Conservation (phyloP, 1,284 basidiomycete species). For the Fomitopsis betulina region DNA sequence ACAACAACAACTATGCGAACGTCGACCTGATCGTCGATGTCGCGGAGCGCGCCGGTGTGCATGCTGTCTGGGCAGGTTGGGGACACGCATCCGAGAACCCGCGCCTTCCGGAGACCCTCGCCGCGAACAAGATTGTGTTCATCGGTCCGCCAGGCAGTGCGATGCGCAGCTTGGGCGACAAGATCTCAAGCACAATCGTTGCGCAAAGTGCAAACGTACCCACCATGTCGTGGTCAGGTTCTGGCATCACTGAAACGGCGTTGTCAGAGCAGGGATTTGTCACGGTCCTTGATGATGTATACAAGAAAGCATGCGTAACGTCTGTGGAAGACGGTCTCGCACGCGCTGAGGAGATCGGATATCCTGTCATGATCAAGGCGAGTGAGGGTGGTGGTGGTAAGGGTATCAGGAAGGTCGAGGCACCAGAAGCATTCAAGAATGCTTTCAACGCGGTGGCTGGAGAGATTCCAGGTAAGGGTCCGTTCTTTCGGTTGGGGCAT, state of each 20-base stretch:
- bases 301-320: slow-evolving; percentile 87
- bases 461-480: slow-evolving; percentile 84
- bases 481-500: slow-evolving; percentile 2
- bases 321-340: slow-evolving; percentile 86
- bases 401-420: slow-evolving; percentile 93
- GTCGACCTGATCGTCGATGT: slow-evolving; percentile 99
- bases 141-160: slow-evolving; percentile 98
- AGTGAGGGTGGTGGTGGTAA: slow-evolving; percentile 99
- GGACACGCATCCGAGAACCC: slow-evolving; percentile 99
- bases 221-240: slow-evolving; percentile 98
- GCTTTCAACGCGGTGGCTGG: slow-evolving; percentile 91
- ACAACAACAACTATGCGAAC: slow-evolving; percentile 99
- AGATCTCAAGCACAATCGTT: slow-evolving; percentile 99
- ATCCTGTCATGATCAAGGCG: slow-evolving; percentile 99
- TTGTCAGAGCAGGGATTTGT: slow-evolving; percentile 90
- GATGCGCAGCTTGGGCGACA: slow-evolving; percentile 99
- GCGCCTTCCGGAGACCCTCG: slow-evolving; percentile 91
- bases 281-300: slow-evolving; percentile 90
- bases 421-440: slow-evolving; percentile 86
- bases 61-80: slow-evolving; percentile 99
- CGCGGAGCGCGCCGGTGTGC: slow-evolving; percentile 94
- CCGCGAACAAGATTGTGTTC: slow-evolving; percentile 95
- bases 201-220: slow-evolving; percentile 98
- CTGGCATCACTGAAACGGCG: slow-evolving; percentile 87
- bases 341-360: slow-evolving; percentile 88